Evolutionary conservation across 768 basidiomycete species (phyloP).

Genomic region (Agrocybe chaxingu): DNA sequence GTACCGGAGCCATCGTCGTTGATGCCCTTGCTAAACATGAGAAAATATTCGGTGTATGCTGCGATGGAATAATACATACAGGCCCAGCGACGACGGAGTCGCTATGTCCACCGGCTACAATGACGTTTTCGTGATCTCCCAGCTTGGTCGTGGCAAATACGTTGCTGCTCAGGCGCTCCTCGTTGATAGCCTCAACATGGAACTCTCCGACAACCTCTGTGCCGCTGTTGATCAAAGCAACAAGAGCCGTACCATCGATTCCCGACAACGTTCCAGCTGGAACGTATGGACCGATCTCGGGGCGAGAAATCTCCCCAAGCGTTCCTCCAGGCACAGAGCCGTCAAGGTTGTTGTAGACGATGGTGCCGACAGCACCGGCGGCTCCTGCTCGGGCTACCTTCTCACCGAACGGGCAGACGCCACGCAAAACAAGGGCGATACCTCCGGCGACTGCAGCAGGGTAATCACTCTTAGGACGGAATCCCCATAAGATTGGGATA

Average conservation of each 20-base stretch:
- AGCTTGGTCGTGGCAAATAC: constrained; percentile 26
- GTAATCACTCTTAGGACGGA: constrained; percentile 18
- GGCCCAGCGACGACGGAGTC: constrained; percentile 30
- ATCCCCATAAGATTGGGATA: neutral
- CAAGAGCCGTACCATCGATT: constrained; percentile 19
- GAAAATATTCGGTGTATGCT: neutral
- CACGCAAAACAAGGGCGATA: constrained; percentile 26
- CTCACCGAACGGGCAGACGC: constrained; percentile 24
- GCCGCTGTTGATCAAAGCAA: constrained; percentile 18
- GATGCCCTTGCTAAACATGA: constrained; percentile 19
- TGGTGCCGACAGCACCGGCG: constrained; percentile 22
- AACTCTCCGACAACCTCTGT: constrained; percentile 22
- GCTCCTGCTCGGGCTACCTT: constrained; percentile 25
- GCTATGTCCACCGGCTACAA: constrained; percentile 25
- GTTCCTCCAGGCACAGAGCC: constrained; percentile 20
- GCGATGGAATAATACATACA: constrained; percentile 10
- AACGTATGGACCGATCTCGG: constrained; percentile 22
- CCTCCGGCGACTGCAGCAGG: constrained; percentile 21
- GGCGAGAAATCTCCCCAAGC: constrained; percentile 17
- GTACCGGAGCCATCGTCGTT: constrained; percentile 29
- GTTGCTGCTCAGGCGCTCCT: constrained; percentile 23
- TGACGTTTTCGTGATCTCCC: constrained; percentile 25
- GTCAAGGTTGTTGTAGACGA: constrained; percentile 28
- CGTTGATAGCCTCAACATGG: constrained; percentile 21
- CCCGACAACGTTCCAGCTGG: constrained; percentile 23